Percentiles rank a stretch among this genome's conserved stretches.
Conservation (phyloP, 306 rosid species). For the Vigna reflexopilosa region DNA sequence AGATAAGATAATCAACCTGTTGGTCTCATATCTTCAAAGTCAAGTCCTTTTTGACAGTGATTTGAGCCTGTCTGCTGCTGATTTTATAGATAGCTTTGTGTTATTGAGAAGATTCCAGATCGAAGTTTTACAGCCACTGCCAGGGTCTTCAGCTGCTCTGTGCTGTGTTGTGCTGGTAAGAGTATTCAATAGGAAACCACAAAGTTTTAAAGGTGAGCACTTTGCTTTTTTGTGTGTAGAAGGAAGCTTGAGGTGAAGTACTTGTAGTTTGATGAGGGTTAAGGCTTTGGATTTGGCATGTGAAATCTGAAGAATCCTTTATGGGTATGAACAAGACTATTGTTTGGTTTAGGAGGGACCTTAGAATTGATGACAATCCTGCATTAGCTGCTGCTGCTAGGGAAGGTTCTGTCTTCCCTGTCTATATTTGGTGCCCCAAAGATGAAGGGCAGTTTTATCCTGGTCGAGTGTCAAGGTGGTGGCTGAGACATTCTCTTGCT, state of each 20-base stretch:
- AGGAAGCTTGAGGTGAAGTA: not conserved
- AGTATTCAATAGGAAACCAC: not conserved
- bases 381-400: constrained; percentile 63
- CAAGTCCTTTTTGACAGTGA: constrained; percentile 21
- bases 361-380: constrained; percentile 45
- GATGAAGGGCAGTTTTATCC: constrained; percentile 35
- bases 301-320: not conserved
- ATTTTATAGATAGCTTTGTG: not conserved
- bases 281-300: constrained; percentile 23
- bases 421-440: constrained; percentile 41
- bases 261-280: not conserved
- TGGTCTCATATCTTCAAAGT: constrained; percentile 22
- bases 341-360: constrained; percentile 38
- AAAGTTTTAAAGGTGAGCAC: not conserved
- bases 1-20: constrained; percentile 22
- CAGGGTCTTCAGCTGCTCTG: not conserved
- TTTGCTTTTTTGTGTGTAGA: not conserved
- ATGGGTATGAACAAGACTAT: constrained; percentile 26
- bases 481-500: constrained; percentile 34
- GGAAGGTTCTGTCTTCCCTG: constrained; percentile 58
- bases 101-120: constrained; percentile 5
- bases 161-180: not conserved
- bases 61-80: not conserved
- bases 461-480: constrained; percentile 19
- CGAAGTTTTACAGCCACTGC: not conserved